Conservation (phyloP, 352 stramenopile species). For the Phytophthora litchii region DNA sequence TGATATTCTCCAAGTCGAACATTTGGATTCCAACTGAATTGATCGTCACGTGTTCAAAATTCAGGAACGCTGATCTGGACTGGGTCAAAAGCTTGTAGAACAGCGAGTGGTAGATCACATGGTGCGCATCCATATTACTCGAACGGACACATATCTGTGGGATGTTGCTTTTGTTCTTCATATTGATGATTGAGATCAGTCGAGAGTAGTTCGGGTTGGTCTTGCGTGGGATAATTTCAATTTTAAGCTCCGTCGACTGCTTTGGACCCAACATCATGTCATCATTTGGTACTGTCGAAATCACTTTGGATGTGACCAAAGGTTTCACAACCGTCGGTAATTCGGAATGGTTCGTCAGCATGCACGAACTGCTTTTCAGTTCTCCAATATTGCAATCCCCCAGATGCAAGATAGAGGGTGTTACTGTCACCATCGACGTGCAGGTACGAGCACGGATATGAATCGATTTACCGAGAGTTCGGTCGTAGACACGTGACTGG, state of each 20-base stretch:
- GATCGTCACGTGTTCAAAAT: slow-evolving; percentile 87
- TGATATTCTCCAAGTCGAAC: slow-evolving; percentile 91
- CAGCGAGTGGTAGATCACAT: slow-evolving; percentile 91
- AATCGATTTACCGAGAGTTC: slow-evolving; percentile 86
- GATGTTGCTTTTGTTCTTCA: slow-evolving; percentile 89
- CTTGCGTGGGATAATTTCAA: slow-evolving; percentile 90
- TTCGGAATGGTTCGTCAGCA: slow-evolving; percentile 91
- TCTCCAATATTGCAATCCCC: slow-evolving; percentile 92
- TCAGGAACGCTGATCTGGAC: slow-evolving; percentile 85
- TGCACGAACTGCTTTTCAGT: slow-evolving; percentile 84
- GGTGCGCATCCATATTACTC: slow-evolving; percentile 91
- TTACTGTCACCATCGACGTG: slow-evolving; percentile 87
- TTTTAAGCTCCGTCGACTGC: slow-evolving; percentile 87
- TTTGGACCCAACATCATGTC: slow-evolving; percentile 88
- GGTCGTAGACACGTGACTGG: slow-evolving; percentile 86
- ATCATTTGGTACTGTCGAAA: slow-evolving; percentile 89
- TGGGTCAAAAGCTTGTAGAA: slow-evolving; percentile 91
- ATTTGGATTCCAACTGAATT: slow-evolving; percentile 89
- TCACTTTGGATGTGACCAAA: slow-evolving; percentile 89
- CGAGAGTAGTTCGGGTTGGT: slow-evolving; percentile 90
- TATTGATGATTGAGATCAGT: slow-evolving; percentile 87
- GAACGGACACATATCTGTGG: slow-evolving; percentile 87
- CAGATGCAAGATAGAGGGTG: slow-evolving; percentile 84
- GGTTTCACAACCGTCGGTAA: slow-evolving; percentile 87
- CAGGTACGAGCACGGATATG: slow-evolving; percentile 86